These are phyloP conservation scores for Berkeleyomyces basicola DNA, from an alignment of 2,329 filamentous ascomycete species.

Conservation along the genomic window DNA sequence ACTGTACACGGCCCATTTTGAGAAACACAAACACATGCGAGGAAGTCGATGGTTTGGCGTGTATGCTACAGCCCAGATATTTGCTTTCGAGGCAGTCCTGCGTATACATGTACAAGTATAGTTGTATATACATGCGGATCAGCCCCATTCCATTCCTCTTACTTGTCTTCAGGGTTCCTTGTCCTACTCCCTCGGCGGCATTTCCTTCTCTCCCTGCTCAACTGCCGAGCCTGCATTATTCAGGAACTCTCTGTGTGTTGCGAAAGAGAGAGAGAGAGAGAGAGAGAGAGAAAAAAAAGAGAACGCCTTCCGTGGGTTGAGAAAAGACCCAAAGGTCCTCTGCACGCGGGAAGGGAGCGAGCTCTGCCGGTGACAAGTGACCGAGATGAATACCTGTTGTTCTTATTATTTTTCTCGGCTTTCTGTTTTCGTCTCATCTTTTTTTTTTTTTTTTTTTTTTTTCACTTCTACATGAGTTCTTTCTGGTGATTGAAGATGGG, in stretches of 20 bases:
- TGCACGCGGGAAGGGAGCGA: background rate
- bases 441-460: background rate
- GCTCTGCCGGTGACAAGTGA: background rate
- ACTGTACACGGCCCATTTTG: too few relatives aligned
- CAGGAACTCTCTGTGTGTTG: background rate
- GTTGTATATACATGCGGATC: background rate
- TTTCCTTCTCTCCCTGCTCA: background rate
- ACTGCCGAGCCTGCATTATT: background rate
- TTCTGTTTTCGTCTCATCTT: background rate
- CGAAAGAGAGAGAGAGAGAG: background rate
- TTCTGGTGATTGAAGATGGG: background rate
- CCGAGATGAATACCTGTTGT: background rate
- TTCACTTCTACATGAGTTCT: background rate
- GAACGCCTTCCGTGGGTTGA: background rate
- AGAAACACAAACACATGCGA: too few relatives aligned
- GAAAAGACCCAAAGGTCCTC: background rate
- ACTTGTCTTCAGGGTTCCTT: background rate
- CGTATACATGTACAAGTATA: too few relatives aligned
- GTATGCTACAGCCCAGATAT: too few relatives aligned
- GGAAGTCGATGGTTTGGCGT: too few relatives aligned
- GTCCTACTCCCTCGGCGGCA: background rate
- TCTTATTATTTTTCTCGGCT: background rate
- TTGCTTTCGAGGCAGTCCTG: too few relatives aligned
- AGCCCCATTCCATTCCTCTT: background rate
- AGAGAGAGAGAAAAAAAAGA: background rate